These are phyloP conservation scores for Glebionis coronaria DNA, from an alignment of 129 eudicot species.

Conservation along the genomic window DNA sequence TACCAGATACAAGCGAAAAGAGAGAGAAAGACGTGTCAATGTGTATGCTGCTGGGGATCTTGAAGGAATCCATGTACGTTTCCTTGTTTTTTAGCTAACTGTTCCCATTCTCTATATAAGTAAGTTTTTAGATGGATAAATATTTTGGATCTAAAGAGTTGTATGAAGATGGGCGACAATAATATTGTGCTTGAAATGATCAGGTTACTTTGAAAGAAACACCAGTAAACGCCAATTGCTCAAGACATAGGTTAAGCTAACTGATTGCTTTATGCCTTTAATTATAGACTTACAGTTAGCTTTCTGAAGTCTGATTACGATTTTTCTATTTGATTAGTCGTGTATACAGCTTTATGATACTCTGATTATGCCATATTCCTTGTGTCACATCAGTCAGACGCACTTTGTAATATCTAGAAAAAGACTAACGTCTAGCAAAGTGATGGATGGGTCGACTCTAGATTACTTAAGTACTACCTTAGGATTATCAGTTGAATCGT, in stretches of 20 bases:
- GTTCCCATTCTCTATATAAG: background rate
- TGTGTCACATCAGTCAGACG: too few species aligned
- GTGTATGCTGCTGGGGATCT: constrained; percentile 72
- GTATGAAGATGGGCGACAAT: constrained; percentile 5
- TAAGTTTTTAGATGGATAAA: background rate
- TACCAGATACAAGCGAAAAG: constrained; percentile 31
- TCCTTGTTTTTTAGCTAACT: background rate
- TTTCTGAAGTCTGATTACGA: too few species aligned
- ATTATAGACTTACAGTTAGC: too few species aligned
- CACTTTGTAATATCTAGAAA: too few species aligned
- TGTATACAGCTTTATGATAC: too few species aligned
- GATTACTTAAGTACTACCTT: background rate
- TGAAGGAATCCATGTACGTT: constrained; percentile 86
- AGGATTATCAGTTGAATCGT: too few species aligned
- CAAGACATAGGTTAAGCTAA: background rate
- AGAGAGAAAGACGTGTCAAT: constrained; percentile 68
- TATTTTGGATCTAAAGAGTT: background rate
- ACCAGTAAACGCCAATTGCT: too few species aligned
- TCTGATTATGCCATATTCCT: too few species aligned
- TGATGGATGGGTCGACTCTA: background rate
- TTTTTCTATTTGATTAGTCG: too few species aligned
- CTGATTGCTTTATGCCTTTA: too few species aligned
- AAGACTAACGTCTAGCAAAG: background rate
- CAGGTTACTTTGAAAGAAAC: too few species aligned
- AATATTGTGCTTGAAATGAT: too few species aligned